Base-by-base conservation (phyloP, 1,284 basidiomycete species). In the Apiotrichum sp. region DNA sequence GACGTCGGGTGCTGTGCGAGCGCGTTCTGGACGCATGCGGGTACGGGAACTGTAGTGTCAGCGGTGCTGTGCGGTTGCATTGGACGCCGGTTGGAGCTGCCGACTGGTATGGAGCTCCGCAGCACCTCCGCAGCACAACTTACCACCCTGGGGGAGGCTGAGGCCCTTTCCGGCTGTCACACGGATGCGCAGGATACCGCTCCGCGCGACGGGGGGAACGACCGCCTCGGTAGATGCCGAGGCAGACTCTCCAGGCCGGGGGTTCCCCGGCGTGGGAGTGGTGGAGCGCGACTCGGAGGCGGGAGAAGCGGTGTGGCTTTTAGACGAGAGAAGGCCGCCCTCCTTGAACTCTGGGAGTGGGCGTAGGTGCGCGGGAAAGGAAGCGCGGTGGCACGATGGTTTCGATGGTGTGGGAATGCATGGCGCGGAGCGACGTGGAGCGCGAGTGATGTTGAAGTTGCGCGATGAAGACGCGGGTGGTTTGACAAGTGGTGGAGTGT, bases 21-120 rank as follows among this genome's bases (percentile, higher is more conserved):
- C 0, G 91, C 92, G 50, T 83, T 83, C 68, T 89, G 85, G 63
- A 97, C 90, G n/a, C 88, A 85, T 13, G 87, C 84, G 3, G 95
- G 95, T 11, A 96, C 80, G 45, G 81, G 80, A 22, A 86, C 83
- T 88, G 88, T 87, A 22, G 53, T 13, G 47, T 52, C 40, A 52
- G 52, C 38, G 45, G 14, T 6, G 46, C 46, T 38, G 47, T 49
- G 47, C 47, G 11, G 5, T 7, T 5, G 34, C 22, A 8, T 13
- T 38, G 8, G 36, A 38, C 13, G 36, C 36, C 32, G 16, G 6
- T 36, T 33, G 14, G 32, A 32, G 13, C 7, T 38, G 36, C 8
- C 36, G 13, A 38, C 36, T n/a, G 46, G 31, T 31, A 31, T n/a
- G 36, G 10, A 49, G 46, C 10, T 34, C 38, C 31, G 13, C 16